Evolutionary conservation across 225 moss, liverwort and hornwort species (phyloP).

Genomic region (Sphagnum contortum): DNA sequence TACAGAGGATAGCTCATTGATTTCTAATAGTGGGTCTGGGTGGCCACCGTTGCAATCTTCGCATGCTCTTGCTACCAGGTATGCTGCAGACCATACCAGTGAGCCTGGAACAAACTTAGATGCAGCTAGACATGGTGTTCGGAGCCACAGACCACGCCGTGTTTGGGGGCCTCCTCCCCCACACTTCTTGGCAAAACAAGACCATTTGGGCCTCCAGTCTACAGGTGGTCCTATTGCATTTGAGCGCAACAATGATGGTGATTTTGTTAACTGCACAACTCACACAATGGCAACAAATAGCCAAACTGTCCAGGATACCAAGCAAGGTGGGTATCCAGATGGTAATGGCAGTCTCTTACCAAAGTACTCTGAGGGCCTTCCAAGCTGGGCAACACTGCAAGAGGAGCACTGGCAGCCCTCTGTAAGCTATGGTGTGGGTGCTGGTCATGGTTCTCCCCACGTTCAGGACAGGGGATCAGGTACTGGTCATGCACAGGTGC

Average conservation of each 20-base stretch:
- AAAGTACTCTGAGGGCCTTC: conserved; percentile 46
- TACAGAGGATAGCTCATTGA: conserved; percentile 17
- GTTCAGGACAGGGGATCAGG: conserved; percentile 17
- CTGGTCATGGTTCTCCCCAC: conserved; percentile 26
- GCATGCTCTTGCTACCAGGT: conserved; percentile 13
- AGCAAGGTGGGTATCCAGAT: conserved; percentile 22
- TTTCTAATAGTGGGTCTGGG: conserved; percentile 12
- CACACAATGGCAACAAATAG: conserved; percentile 8
- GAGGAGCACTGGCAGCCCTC: conserved; percentile 65
- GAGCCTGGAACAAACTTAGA: conserved; percentile 22
- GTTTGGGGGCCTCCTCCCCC: conserved; percentile 35
- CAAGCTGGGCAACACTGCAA: conserved; percentile 54
- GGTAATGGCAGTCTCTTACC: conserved; percentile 19
- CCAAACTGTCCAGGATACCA: conserved; percentile 9
- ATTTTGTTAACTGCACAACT: not conserved
- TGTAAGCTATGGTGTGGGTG: conserved; percentile 18
- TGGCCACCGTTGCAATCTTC: conserved; percentile 17
- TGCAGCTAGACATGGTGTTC: conserved; percentile 10
- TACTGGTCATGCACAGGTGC: conserved; percentile 18
- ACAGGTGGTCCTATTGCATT: conserved; percentile 28
- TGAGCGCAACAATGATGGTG: conserved; percentile 11
- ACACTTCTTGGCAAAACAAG: conserved; percentile 32
- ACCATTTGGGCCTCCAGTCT: conserved; percentile 30
- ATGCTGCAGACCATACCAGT: conserved; percentile 13
- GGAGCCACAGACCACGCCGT: conserved; percentile 35